Evolutionary conservation across 2,329 filamentous ascomycete species (phyloP).

Genomic region (Sphaerulina populicola): DNA sequence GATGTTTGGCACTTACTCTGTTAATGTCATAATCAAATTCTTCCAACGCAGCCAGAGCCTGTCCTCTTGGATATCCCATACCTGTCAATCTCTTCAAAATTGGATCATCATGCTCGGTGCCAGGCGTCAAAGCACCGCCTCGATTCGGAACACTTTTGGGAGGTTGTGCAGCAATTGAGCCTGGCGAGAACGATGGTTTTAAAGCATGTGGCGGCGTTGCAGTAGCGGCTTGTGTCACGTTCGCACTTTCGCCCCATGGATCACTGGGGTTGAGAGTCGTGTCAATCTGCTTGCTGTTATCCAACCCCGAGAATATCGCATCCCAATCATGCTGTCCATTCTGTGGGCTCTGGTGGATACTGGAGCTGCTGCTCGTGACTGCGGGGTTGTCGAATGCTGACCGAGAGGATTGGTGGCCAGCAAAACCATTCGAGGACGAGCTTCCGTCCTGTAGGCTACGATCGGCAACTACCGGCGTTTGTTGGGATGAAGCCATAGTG

Average conservation of each 20-base stretch:
- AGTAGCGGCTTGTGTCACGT: slow-evolving; percentile 15
- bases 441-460: slow-evolving; percentile 14
- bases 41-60: slow-evolving; percentile 73
- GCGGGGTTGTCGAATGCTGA: slow-evolving; percentile 7
- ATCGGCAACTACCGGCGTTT: slow-evolving; percentile 33
- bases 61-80: slow-evolving; percentile 74
- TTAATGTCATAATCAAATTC: slow-evolving; percentile 95
- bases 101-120: slow-evolving; percentile 78
- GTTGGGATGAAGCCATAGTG: slow-evolving; percentile 37
- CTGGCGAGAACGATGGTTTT: slow-evolving; percentile 12
- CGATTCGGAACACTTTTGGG: slow-evolving; percentile 8
- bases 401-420: slow-evolving; percentile 20
- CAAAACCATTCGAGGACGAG: slow-evolving; percentile 24
- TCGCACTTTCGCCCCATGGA: slow-evolving; percentile 23
- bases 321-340: slow-evolving; percentile 73
- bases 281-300: slow-evolving; percentile 39
- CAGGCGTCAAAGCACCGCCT: slow-evolving; percentile 62
- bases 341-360: slow-evolving; percentile 34
- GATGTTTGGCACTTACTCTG: slow-evolving; percentile 54
- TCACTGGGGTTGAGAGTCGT: slow-evolving; percentile 24
- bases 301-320: slow-evolving; percentile 77
- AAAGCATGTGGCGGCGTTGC: slow-evolving; percentile 8
- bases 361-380: slow-evolving; percentile 12
- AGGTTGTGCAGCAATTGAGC: slow-evolving; percentile 1
- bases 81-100: slow-evolving; percentile 80